These are phyloP conservation scores for Trichoderma virens DNA, from an alignment of 495 filamentous ascomycete species.

Conservation along the genomic window DNA sequence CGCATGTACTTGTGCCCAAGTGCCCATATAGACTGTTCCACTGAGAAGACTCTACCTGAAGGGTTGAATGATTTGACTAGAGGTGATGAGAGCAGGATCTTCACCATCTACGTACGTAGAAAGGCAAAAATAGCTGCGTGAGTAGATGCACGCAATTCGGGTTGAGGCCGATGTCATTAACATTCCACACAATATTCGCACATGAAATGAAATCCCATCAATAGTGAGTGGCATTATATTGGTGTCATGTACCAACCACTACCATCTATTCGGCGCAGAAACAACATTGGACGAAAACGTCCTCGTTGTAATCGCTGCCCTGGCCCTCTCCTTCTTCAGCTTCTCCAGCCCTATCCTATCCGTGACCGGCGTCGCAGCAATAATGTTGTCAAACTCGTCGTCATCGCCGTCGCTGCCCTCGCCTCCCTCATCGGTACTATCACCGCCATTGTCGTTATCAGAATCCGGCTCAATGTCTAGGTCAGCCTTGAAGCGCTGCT, in stretches of 20 bases:
- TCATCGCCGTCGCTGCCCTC: constrained; percentile 50
- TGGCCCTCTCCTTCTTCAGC: constrained; percentile 38
- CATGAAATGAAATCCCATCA: no score
- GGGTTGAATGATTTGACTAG: no score
- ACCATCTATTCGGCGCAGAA: constrained; percentile 25
- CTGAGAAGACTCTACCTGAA: no score
- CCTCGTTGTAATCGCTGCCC: constrained; percentile 18
- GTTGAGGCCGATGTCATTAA: no score
- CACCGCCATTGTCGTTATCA: constrained; percentile 53
- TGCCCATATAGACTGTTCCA: no score
- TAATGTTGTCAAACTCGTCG: constrained; percentile 75
- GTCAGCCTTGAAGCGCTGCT: constrained; percentile 44
- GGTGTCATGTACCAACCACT: background rate
- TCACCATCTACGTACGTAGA: no score
- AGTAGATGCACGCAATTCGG: no score
- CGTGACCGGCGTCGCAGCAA: constrained; percentile 77
- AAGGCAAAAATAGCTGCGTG: no score
- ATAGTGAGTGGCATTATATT: background rate
- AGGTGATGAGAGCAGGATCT: no score
- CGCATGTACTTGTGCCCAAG: no score
- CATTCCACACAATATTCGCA: no score
- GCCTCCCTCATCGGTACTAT: constrained; percentile 57
- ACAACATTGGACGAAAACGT: constrained; percentile 23
- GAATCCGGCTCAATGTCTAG: constrained; percentile 68
- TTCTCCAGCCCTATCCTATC: constrained; percentile 60